Conservation (phyloP, 2,329 filamentous ascomycete species). For the Metarhizium robertsii region DNA sequence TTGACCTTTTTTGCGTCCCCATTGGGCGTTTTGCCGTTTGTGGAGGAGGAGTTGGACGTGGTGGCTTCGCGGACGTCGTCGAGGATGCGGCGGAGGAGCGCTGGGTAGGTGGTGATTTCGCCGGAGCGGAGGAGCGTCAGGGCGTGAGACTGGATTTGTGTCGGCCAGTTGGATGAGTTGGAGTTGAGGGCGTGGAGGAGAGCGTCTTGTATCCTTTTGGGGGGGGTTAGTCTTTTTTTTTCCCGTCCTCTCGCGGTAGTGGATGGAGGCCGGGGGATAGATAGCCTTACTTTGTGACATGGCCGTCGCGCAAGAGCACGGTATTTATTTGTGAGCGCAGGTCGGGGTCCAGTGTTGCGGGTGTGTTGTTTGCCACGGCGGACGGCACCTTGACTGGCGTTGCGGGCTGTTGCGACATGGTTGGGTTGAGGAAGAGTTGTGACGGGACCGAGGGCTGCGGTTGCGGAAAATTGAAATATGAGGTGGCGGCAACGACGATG, state of each 20-base stretch:
- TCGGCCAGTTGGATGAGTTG: conserved; percentile 53
- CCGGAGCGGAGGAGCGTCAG: conserved; percentile 50
- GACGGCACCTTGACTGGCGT: conserved; percentile 53
- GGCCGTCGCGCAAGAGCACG: conserved; percentile 47
- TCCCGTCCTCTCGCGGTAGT: too few relatives aligned
- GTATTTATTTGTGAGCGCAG: conserved; percentile 54
- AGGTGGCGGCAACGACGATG: neutral
- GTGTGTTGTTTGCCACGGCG: conserved; percentile 49
- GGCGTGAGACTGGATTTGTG: conserved; percentile 48
- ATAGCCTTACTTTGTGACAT: conserved; percentile 44
- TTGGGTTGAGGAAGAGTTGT: conserved; percentile 5
- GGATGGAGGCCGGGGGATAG: too few relatives aligned
- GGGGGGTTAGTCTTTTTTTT: neutral
- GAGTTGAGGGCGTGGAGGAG: conserved; percentile 54
- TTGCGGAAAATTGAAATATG: neutral
- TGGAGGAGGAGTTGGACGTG: conserved; percentile 14
- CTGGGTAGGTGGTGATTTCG: conserved; percentile 50
- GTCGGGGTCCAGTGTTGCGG: conserved; percentile 52
- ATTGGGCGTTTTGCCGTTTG: conserved; percentile 26
- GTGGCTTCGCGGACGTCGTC: conserved; percentile 50
- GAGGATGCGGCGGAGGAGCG: conserved; percentile 50
- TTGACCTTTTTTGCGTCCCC: conserved; percentile 20
- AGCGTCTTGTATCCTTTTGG: conserved; percentile 50
- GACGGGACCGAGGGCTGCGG: neutral
- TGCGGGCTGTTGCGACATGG: conserved; percentile 37